Evolutionary conservation across 2,329 filamentous ascomycete species (phyloP), one percentile per base, ranked within the genome.

Genomic region (Cladophialophora yegresii): DNA sequence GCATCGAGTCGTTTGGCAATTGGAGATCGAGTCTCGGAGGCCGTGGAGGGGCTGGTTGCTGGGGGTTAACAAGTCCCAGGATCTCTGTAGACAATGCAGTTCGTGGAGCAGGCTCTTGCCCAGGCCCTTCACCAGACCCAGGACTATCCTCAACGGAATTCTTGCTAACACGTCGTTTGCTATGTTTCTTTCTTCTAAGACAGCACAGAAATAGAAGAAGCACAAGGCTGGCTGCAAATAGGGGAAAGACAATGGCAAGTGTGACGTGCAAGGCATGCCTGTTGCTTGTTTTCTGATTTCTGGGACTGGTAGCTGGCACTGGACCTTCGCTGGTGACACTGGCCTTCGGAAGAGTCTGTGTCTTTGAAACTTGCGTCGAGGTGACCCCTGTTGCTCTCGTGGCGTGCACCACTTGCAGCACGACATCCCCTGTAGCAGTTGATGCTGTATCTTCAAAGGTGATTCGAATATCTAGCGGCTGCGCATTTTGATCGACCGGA

Each of bases 1-100:
- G 23, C 26, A 66, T 30, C 13, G 64, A 67, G 43, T 67, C 66
- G 22, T 61, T 62, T n/a, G 62, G 53, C 68, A 65, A 69, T 47
- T 56, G 40, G 16, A 66, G 45, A 40, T 67, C 65, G 28, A 67
- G 36, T 28, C 58, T 50, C 4, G 65, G 65, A 8, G 61, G 50
- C 10, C 54, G 26, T 12, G 50, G 23, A 33, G 61, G 54, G 6
- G 50, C 22, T 22, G 16, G 8, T 40, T 10, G 9, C 23, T 36
- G 33, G 30, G 23, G 10, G 40, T 54, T 36, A n/a, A 22, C 26
- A 13, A 32, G 9, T 13, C 50, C 33, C 58, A 20, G 9, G 12
- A 28, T 49, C 32, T 47, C 45, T 2, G 43, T 26, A 33, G 40
- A 22, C 49, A 13, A 12, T 22, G 12, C 20, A n/a, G 45, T n/a